A percentile compares a stretch with the other conserved stretches of the same genome.
Evolutionary conservation across 1,284 basidiomycete genomes (phyloP).

Genomic region (Papiliotrema laurentii): DNA sequence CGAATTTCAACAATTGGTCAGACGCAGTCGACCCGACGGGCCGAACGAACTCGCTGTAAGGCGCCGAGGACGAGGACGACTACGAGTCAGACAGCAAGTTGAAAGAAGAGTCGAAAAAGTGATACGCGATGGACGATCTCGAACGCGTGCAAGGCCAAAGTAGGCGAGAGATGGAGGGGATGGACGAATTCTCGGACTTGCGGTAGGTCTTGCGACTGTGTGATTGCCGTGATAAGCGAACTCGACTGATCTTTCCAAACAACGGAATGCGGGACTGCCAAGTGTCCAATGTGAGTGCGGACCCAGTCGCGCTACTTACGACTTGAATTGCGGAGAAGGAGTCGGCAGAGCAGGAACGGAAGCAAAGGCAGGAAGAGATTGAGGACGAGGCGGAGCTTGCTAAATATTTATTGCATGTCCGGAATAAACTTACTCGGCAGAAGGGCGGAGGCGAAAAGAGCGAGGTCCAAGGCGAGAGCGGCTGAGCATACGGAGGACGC

Average conservation of each 20-base stretch:
- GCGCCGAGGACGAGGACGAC: conserved; percentile 46
- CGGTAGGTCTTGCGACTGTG: conserved; percentile 44
- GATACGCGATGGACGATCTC: conserved; percentile 94
- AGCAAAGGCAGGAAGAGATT: conserved; percentile 62
- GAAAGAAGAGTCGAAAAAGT: conserved; percentile 26
- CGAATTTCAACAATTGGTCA: conserved; percentile 72
- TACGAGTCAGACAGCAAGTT: conserved; percentile 63
- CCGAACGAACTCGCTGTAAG: conserved; percentile 36
- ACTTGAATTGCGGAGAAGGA: conserved; percentile 37
- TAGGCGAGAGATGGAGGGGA: conserved; percentile 96
- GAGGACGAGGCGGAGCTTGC: conserved; percentile 87
- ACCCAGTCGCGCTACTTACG: conserved; percentile 34
- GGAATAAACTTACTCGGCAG: conserved; percentile 37
- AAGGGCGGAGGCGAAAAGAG: conserved; percentile 32
- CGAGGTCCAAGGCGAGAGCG: conserved; percentile 9
- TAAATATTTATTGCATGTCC: conserved; percentile 76
- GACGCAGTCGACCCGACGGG: conserved; percentile 30
- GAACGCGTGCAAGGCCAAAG: conserved; percentile 88
- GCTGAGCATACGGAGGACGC: conserved; percentile 15
- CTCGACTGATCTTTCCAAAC: conserved; percentile 17
- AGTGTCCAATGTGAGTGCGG: conserved; percentile 58
- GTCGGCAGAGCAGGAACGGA: conserved; percentile 53
- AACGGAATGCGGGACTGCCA: conserved; percentile 86
- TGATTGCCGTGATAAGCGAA: background rate
- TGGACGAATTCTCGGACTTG: conserved; percentile 94